Base-by-base conservation (phyloP, 2,329 filamentous ascomycete species). In the Ophiocordyceps robertsii region DNA sequence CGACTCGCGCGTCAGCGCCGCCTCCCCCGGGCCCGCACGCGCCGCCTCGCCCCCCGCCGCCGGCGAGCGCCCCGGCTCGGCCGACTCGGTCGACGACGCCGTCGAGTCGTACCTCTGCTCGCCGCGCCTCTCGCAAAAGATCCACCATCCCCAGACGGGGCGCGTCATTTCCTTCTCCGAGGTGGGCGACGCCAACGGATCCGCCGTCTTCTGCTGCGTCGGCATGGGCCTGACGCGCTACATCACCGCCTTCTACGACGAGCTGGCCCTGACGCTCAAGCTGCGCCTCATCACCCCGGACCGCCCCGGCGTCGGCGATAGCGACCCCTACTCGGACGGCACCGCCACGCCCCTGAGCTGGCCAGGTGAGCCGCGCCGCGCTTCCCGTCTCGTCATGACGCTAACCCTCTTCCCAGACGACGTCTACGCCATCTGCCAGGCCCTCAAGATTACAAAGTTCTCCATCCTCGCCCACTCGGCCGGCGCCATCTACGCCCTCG, bases 171-270 rank as follows among this genome's bases (percentile, higher is more conserved):
- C 88, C 1, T 98, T 95, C 56, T 96, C 90, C 0, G 92, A 98
- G 60, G 92, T 98, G 3, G 92, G 92, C 13, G 89, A 96, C 58
- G 80, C 89, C 0, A 78, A 90, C 37, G 92, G 92, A 2, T 90
- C 83, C 50, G 90, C 88, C 3, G 86, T 98, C 2, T 89, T 98
- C 52, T 93, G 92, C 58, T 98, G 92, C 55, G 88, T 98, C 3
- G 92, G 92, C 17, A 98, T 98, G 92, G 92, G 92, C 0, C 64
- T 98, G 53, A 98, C 92, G 11, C 77, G 92, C 61, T 98, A 92
- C 58, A 84, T 98, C 46, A 95, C 87, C 46, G 88, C 89, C 0
- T 98, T 98, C 58, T 98, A 96, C 57, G 92, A 98, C 58, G 92
- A 98, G 60, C 69, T 98, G 42, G 92, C 92, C 3, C 67, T 85